Conservation (phyloP, 2,329 filamentous ascomycete genomes). For the Fusarium lateritium region DNA sequence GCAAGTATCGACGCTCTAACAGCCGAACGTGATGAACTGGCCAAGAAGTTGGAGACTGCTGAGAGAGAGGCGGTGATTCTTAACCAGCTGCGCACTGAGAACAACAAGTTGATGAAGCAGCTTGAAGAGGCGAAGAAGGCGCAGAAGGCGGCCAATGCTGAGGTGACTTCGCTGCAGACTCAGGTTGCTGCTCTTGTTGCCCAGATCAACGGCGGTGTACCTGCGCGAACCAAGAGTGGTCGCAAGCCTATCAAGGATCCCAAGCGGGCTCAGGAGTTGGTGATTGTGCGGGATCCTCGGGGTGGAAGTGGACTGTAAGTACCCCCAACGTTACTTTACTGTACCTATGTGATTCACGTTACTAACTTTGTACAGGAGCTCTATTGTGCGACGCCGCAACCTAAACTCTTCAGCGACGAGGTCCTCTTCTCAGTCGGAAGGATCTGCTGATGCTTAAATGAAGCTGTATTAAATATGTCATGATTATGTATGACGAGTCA, state of each 20-base stretch:
- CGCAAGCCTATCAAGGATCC: slow-evolving; percentile 45
- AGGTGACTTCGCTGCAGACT: slow-evolving; percentile 38
- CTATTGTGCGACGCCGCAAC: slow-evolving; percentile 40
- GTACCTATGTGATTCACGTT: rapidly evolving
- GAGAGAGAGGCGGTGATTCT: slow-evolving; percentile 43
- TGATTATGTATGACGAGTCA: slow-evolving; percentile 22
- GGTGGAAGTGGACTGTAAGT: slow-evolving; percentile 47
- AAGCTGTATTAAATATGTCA: slow-evolving; percentile 22
- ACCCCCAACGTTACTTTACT: neutral
- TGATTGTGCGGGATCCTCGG: slow-evolving; percentile 47
- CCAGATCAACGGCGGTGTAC: slow-evolving; percentile 32
- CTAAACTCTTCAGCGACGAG: slow-evolving; percentile 35
- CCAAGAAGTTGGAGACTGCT: slow-evolving; percentile 42
- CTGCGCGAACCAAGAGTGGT: slow-evolving; percentile 28
- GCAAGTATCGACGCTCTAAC: slow-evolving; percentile 28
- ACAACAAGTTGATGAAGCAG: slow-evolving; percentile 45
- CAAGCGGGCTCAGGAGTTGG: slow-evolving; percentile 47
- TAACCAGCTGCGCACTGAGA: slow-evolving; percentile 43
- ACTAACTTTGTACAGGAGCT: slow-evolving; percentile 20
- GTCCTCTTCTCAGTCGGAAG: slow-evolving; percentile 41
- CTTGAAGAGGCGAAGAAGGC: slow-evolving; percentile 45
- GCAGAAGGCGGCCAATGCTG: slow-evolving; percentile 39
- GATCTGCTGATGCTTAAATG: slow-evolving; percentile 37
- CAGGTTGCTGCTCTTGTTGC: slow-evolving; percentile 44
- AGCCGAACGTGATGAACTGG: slow-evolving; percentile 32